phyloP scores from a whole-genome alignment of 2,329 filamentous ascomycete genomes.

The Neopestalotiopsis rosae region DNA sequence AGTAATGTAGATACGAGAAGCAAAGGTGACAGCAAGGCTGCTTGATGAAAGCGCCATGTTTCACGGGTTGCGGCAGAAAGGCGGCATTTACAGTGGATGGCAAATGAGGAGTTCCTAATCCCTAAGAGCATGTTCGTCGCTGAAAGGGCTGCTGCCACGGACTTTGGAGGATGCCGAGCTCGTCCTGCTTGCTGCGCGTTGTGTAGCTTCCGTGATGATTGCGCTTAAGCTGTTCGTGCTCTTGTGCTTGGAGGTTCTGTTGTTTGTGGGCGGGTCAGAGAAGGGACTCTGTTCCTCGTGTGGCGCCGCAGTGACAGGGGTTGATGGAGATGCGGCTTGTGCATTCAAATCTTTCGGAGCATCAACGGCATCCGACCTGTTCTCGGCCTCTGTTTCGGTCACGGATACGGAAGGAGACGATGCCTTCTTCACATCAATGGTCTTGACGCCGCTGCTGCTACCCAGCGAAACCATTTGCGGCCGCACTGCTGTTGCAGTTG shows the following conservation, averaged over 20 bases:
- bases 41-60: constrained; percentile 16
- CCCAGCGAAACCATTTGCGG: constrained; percentile 67
- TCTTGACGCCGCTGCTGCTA: constrained; percentile 40
- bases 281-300: constrained; percentile 63
- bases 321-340: constrained; percentile 34
- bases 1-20: constrained; percentile 16
- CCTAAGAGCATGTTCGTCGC: constrained; percentile 38
- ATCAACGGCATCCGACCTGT: constrained; percentile 21
- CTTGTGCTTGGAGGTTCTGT: constrained; percentile 33
- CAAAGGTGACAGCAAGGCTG: constrained; percentile 11
- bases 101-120: constrained; percentile 26
- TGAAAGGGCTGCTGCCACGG: constrained; percentile 36
- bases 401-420: constrained; percentile 26
- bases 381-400: constrained; percentile 26
- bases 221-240: constrained; percentile 57
- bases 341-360: constrained; percentile 45
- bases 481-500: constrained; percentile 61
- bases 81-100: constrained; percentile 1
- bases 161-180: constrained; percentile 24
- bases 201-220: constrained; percentile 59
- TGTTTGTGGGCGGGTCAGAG: constrained; percentile 53
- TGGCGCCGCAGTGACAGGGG: constrained; percentile 56
- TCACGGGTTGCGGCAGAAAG: background rate
- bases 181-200: constrained; percentile 42
- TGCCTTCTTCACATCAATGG: constrained; percentile 39